These are phyloP conservation scores for Globisporangium parvum DNA, from an alignment of 352 stramenopile genomes.

Conservation along the genomic window DNA sequence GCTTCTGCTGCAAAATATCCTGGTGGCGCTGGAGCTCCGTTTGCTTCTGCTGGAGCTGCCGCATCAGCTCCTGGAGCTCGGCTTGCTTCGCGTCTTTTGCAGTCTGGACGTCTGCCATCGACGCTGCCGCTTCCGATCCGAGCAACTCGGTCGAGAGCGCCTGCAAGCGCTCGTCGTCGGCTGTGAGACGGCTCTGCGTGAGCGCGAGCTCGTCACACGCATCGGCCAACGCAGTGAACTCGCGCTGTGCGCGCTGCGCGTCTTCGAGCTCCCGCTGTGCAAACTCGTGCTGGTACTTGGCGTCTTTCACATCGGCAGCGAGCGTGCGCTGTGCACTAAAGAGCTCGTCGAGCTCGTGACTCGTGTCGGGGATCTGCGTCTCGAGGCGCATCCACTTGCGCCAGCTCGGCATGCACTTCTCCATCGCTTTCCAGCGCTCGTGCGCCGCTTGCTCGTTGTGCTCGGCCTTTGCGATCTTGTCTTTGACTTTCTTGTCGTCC, in stretches of 20 bases:
- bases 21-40: constrained; percentile 37
- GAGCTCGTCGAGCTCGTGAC: constrained; percentile 38
- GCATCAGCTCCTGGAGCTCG: constrained; percentile 40
- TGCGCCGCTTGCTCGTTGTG: constrained; percentile 32
- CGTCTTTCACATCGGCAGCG: constrained; percentile 49
- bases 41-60: constrained; percentile 52
- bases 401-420: constrained; percentile 61
- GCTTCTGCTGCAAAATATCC: constrained; percentile 43
- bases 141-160: constrained; percentile 21
- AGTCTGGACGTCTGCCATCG: constrained; percentile 34
- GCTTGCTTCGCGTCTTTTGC: constrained; percentile 43
- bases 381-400: constrained; percentile 54
- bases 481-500: constrained; percentile 61
- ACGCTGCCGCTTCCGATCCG: constrained; percentile 22
- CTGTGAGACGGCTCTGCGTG: constrained; percentile 20
- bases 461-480: constrained; percentile 75
- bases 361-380: constrained; percentile 36
- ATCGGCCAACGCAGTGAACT: constrained; percentile 27
- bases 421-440: constrained; percentile 52
- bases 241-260: constrained; percentile 21
- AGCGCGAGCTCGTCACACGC: constrained; percentile 27
- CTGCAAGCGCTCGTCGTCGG: constrained; percentile 34
- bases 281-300: constrained; percentile 15
- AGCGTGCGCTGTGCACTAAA: constrained; percentile 35
- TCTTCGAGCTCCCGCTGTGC: constrained; percentile 30